Percentiles rank a stretch among this genome's conserved stretches.
These are phyloP conservation scores for Syzygium malaccense DNA, from an alignment of 441 rosid species.

Conservation along the genomic window DNA sequence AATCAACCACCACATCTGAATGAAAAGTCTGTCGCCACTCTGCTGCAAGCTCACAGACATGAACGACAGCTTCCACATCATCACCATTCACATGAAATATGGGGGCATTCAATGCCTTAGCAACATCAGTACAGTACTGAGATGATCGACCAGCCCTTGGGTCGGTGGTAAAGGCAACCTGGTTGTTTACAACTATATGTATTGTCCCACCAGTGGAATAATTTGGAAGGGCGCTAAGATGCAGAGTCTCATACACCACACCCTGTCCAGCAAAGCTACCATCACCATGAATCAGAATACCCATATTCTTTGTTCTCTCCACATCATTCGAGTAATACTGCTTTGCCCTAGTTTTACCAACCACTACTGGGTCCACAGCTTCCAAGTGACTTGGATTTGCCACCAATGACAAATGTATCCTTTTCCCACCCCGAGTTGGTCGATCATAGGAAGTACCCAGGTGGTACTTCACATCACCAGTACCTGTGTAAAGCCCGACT, in stretches of 20 bases:
- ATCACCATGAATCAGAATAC: conserved; percentile 89
- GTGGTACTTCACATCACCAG: conserved; percentile 99
- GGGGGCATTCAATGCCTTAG: conserved; percentile 92
- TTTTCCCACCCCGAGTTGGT: conserved; percentile 93
- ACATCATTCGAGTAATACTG: conserved; percentile 81
- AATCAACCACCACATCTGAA: conserved; percentile 91
- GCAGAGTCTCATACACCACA: conserved; percentile 92
- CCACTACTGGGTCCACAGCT: conserved; percentile 95
- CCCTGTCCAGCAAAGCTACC: conserved; percentile 99
- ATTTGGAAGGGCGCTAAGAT: conserved; percentile 95
- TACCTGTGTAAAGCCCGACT: conserved; percentile 90
- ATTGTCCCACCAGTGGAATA: conserved; percentile 95
- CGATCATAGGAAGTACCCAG: conserved; percentile 95
- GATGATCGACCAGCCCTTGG: conserved; percentile 94
- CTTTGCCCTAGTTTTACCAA: conserved; percentile 97
- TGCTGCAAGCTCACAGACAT: conserved; percentile 93
- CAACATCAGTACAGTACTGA: conserved; percentile 96
- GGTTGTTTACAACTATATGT: conserved; percentile 96
- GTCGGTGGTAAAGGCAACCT: conserved; percentile 97
- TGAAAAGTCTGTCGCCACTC: conserved; percentile 98
- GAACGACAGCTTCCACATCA: conserved; percentile 95
- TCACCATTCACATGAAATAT: conserved; percentile 94
- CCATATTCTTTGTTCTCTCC: conserved; percentile 85
- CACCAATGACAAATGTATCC: conserved; percentile 90
- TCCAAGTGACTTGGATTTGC: conserved; percentile 99